Conservation (phyloP, 163 green algal species). For the Smithsoniella earleae region DNA sequence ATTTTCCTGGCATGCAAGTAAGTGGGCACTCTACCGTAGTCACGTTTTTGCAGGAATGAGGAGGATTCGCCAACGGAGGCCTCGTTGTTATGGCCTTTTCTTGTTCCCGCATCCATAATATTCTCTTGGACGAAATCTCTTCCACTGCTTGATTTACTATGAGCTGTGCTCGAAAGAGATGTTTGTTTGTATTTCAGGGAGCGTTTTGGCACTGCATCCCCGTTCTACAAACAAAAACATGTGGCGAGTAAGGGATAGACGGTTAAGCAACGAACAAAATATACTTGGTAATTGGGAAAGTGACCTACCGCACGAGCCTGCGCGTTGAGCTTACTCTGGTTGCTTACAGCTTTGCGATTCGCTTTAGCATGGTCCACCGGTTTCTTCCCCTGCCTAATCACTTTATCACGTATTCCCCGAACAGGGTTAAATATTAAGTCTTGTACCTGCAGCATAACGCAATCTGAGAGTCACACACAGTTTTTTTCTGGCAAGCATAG, state of each 20-base stretch:
- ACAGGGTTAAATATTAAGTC: conserved; percentile 50
- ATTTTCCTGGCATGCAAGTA: conserved; percentile 56
- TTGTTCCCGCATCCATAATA: conserved; percentile 36
- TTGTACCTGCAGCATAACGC: conserved; percentile 34
- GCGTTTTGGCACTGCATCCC: neutral
- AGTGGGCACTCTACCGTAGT: conserved; percentile 48
- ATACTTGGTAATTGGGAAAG: neutral
- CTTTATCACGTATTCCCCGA: conserved; percentile 46
- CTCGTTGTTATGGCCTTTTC: conserved; percentile 28
- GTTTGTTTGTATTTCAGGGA: conserved; percentile 10
- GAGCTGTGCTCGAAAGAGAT: neutral
- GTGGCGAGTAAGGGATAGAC: neutral
- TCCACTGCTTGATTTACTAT: neutral
- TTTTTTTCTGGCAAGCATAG: neutral
- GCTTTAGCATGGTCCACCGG: conserved; percentile 50
- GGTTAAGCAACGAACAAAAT: neutral
- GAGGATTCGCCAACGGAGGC: conserved; percentile 20
- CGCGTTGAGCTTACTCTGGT: conserved; percentile 50
- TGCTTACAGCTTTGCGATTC: conserved; percentile 50
- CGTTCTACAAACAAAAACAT: neutral
- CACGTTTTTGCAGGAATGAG: conserved; percentile 44
- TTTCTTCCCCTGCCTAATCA: conserved; percentile 45
- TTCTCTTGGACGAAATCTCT: conserved; percentile 49
- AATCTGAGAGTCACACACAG: neutral
- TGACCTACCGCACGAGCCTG: conserved; percentile 32